Evolutionary conservation across 179 eudicot genomes (phyloP).

Genomic region (Nepenthes alata): DNA sequence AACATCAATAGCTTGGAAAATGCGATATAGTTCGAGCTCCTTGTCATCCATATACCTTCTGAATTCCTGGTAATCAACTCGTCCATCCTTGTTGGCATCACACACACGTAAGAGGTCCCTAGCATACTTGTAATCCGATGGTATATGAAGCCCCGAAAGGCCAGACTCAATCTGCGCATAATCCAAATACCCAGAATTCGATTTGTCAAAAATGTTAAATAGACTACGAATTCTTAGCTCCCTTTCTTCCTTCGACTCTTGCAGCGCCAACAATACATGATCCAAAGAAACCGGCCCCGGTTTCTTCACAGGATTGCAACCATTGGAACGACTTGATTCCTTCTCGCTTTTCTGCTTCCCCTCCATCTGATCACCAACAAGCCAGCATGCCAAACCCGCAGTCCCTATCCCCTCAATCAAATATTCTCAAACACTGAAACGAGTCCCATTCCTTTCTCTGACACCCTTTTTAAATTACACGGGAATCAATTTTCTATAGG

Average conservation of each 20-base stretch:
- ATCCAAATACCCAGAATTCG: constrained; percentile 57
- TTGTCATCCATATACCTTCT: constrained; percentile 90
- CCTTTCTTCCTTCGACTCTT: constrained; percentile 73
- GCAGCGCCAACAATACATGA: constrained; percentile 68
- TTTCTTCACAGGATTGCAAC: constrained; percentile 65
- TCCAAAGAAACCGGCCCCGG: constrained; percentile 65
- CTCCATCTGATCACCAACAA: constrained; percentile 13
- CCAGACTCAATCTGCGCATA: constrained; percentile 58
- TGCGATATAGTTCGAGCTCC: constrained; percentile 81
- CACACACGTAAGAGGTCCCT: constrained; percentile 68
- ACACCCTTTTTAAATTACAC: too few relatives aligned
- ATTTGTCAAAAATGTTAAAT: constrained; percentile 57
- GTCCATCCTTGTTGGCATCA: constrained; percentile 72
- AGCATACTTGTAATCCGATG: constrained; percentile 82
- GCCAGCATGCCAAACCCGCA: too few relatives aligned
- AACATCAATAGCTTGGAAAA: constrained; percentile 90
- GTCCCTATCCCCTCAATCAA: too few relatives aligned
- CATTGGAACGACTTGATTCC: constrained; percentile 20
- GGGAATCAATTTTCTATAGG: too few relatives aligned
- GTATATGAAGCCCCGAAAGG: constrained; percentile 59
- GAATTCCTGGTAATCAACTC: constrained; percentile 77
- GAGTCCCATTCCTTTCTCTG: too few relatives aligned
- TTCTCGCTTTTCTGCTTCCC: constrained; percentile 16
- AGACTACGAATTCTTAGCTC: constrained; percentile 54
- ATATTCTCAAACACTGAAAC: too few relatives aligned